phyloP scores from a whole-genome alignment of 139 green algal genomes.

The Micractinium sp. region DNA sequence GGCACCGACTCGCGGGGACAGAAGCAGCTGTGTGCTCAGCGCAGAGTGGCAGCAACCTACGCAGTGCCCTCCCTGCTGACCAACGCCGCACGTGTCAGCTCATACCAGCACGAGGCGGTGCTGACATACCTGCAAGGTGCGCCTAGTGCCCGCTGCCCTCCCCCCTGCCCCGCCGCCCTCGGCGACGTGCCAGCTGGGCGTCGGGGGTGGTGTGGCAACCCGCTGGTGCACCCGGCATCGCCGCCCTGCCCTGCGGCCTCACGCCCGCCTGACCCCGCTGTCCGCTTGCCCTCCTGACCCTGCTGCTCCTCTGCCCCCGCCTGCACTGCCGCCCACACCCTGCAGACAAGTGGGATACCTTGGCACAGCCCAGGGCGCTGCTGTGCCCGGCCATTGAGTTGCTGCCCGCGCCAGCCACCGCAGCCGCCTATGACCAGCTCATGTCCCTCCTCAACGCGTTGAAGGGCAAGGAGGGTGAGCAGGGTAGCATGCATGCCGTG shows the following conservation, averaged over 20 bases:
- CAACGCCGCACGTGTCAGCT: background rate
- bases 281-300: no score
- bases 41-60: no score
- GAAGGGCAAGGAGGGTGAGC: background rate
- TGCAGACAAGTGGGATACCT: background rate
- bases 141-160: background rate
- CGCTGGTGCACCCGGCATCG: no score
- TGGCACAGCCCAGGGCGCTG: background rate
- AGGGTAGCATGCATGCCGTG: no score
- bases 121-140: background rate
- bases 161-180: no score
- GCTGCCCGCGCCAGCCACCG: background rate
- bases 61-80: background rate
- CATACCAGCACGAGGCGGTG: background rate
- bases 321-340: background rate
- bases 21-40: no score
- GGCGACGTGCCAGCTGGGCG: background rate
- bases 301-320: no score
- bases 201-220: background rate
- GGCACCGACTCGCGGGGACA: background rate
- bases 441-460: background rate
- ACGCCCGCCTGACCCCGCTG: no score
- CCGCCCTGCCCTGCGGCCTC: no score
- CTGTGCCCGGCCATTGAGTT: background rate
- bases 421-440: background rate